Base-by-base conservation (phyloP, 306 rosid species). In the Lagenaria siceraria region DNA sequence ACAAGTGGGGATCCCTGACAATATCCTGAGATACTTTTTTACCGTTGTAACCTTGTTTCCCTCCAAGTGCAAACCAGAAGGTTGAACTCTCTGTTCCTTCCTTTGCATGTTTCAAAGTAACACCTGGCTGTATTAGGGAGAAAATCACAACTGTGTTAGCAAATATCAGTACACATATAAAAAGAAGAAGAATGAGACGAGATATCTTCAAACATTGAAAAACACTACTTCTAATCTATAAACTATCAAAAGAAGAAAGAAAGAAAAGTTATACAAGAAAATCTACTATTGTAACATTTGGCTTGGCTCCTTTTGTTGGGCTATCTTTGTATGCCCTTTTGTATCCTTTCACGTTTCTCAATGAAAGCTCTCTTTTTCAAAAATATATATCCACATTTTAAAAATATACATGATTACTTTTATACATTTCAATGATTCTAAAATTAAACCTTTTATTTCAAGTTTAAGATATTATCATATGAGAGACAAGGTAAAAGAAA, bases 61-160 rank as follows among this genome's bases (percentile, higher is more conserved):
- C 99, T 75, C 99, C 99, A 76, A 92, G 89, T 33, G 97, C 86
- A 86, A 74, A 89, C 99, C 99, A 96, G 91, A 96, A 96, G 70
- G 93, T 60, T 77, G 99, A 92, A 89, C 90, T 96, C 88, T 96
- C 99, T 79, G 98, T 96, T 81, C 98, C 98, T 86, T 96, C 99
- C 86, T 96, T 96, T 14, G 98, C 91, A 84, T 88, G 93, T 87
- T 96, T 96, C 76, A 88, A 55, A 70, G 89, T 25, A 84, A 81
- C 90, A 85, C 98, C 98, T 46, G 99, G 98, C 99, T 96, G 97
- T 79, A 85, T 66, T 48, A 79, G 76, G 7, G 85, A 77, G 58
- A 76, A 78, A 74, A 84, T 31, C 12, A 27, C 29, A 51, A 29
- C 12, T 6, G 35, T 6, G 65, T 75, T 31, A n/a, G 22, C 51